Base-by-base conservation (phyloP, 805 yeast species). In the Yarrowia phangngaensis region DNA sequence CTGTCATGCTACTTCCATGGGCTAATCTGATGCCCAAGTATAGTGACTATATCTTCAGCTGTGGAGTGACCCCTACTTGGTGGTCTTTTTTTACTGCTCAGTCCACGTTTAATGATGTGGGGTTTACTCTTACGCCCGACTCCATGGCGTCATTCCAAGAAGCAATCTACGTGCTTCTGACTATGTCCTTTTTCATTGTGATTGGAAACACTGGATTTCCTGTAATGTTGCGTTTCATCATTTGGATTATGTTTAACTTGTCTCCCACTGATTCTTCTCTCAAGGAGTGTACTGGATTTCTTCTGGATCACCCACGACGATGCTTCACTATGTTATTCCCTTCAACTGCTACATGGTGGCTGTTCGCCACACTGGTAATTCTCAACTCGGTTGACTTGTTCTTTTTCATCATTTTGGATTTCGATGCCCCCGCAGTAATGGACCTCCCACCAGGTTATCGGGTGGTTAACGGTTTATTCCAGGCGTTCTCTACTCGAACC, bases 131-230 rank as follows among this genome's bases (percentile, higher is more conserved):
- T 48, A 84, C 89, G 0, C 84, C 95, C 0, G 76, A 86, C 54
- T 86, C 96, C 2, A 80, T 92, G 86, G 54, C 58, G 9, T 68
- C 81, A 0, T 92, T 84, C 65, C 72, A 74, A 45, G 66, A 72
- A 22, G 77, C 84, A 5, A 74, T 79, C 0, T 92, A 78, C 62
- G 74, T 82, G 0, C 67, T 88, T 57, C 61, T 90, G 30, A 67
- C 80, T 24, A 67, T 77, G 54, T 70, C 80, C 2, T 78, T 86
- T 62, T 78, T 92, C 54, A 79, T 92, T 57, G 79, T 90, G 48
- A 78, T 86, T 54, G 99, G 99, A 12, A 92, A 92, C 64, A 90
- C 97, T 0, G 97, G 95, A 4, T 87, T 92, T 59, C 99, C 99
- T 0, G 74, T 89, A 2, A 64, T 86, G 20, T 67, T 92, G 38